These are phyloP conservation scores for Heracleum sosnowskyi DNA, from an alignment of 129 eudicot species.

Conservation along the genomic window DNA sequence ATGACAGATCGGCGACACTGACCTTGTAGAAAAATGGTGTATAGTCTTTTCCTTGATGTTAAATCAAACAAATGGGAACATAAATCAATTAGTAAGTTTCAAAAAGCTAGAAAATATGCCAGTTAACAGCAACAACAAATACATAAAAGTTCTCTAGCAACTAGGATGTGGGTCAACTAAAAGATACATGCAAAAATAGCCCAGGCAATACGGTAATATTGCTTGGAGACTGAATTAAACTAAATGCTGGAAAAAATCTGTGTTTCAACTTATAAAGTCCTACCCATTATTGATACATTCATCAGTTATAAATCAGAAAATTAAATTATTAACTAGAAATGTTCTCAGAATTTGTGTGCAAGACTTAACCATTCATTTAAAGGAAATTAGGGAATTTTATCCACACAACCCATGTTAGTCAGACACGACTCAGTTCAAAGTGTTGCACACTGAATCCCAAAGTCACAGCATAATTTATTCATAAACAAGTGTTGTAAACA, in stretches of 20 bases:
- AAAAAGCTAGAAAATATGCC: too few relatives aligned
- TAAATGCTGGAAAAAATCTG: too few relatives aligned
- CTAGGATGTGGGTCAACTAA: too few relatives aligned
- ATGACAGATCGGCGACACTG: not conserved
- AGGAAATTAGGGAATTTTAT: not conserved
- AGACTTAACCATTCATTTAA: not conserved
- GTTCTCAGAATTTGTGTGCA: not conserved
- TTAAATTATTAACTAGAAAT: not conserved
- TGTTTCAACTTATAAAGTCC: too few relatives aligned
- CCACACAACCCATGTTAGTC: not conserved
- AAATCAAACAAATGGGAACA: too few relatives aligned
- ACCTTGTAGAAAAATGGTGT: constrained; percentile 6
- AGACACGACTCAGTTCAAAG: not conserved
- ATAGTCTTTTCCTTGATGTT: not conserved
- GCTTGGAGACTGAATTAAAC: too few relatives aligned
- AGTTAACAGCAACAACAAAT: too few relatives aligned
- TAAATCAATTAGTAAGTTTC: too few relatives aligned
- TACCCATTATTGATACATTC: not conserved
- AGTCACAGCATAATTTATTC: not conserved
- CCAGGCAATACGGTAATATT: too few relatives aligned
- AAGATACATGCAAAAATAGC: too few relatives aligned
- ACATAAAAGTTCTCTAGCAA: too few relatives aligned
- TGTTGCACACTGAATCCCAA: not conserved
- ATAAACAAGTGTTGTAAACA: not conserved
- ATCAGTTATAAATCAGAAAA: not conserved